These are phyloP conservation scores for Luffa acutangula DNA, from an alignment of 306 rosid species.

Conservation along the genomic window DNA sequence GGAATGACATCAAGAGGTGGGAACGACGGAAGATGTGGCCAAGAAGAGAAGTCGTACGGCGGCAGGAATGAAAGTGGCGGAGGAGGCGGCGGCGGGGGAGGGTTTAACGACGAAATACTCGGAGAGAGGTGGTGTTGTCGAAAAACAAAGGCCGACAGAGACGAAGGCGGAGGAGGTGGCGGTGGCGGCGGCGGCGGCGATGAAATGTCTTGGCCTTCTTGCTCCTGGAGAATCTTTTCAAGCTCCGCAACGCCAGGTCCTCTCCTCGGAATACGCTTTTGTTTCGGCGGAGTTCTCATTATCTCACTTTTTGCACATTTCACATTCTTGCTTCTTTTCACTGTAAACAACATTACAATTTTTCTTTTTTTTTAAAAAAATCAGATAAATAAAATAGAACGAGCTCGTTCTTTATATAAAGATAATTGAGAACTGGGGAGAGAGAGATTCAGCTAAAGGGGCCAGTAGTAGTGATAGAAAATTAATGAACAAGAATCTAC, in stretches of 20 bases:
- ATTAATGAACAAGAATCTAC: slow-evolving; percentile 20
- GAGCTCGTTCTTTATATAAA: not conserved
- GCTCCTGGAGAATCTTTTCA: slow-evolving; percentile 55
- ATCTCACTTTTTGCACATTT: not conserved
- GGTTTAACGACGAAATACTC: not conserved
- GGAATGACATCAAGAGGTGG: not conserved
- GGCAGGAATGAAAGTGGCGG: not conserved
- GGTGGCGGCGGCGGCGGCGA: not conserved
- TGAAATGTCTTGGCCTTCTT: slow-evolving; percentile 6
- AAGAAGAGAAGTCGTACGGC: not conserved
- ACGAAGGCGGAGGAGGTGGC: no score
- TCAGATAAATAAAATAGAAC: not conserved
- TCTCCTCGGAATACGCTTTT: slow-evolving; percentile 46
- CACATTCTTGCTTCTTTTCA: not conserved
- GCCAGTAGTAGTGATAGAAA: not conserved
- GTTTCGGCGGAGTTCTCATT: slow-evolving; percentile 22
- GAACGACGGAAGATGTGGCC: not conserved
- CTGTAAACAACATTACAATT: not conserved
- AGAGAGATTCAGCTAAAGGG: not conserved
- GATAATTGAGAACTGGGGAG: not conserved
- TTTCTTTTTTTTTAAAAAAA: not conserved
- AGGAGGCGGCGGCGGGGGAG: not conserved
- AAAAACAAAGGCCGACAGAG: not conserved
- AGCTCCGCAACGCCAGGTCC: slow-evolving; percentile 81
- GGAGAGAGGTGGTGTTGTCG: not conserved